phyloP scores from a whole-genome alignment of 2,329 filamentous ascomycete species.

The Botryotinia narcissicola region DNA sequence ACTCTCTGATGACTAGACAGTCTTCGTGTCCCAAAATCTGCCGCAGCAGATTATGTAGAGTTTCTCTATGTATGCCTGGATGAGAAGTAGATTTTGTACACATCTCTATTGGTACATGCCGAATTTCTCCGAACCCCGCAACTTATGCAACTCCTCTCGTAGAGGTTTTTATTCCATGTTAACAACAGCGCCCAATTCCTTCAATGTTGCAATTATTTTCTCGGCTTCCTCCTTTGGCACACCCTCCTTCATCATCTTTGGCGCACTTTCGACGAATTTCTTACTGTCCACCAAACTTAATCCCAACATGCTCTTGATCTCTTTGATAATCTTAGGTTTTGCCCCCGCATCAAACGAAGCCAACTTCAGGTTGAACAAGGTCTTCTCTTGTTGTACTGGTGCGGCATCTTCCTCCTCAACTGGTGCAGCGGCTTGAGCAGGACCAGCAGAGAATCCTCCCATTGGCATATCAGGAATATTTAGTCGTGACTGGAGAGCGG shows the following conservation, averaged over 20 bases:
- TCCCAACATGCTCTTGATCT: slow-evolving; percentile 94
- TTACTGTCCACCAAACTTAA: slow-evolving; percentile 98
- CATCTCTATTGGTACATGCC: slow-evolving; percentile 38
- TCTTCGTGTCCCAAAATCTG: not conserved
- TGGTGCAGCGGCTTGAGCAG: slow-evolving; percentile 57
- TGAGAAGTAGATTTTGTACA: slow-evolving; percentile 39
- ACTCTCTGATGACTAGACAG: slow-evolving; percentile 2
- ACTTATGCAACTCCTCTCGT: slow-evolving; percentile 27
- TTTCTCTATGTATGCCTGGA: not conserved
- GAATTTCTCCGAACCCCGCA: slow-evolving; percentile 26
- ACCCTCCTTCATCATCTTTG: slow-evolving; percentile 98
- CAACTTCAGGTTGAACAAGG: slow-evolving; percentile 94
- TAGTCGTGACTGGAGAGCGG: slow-evolving; percentile 66
- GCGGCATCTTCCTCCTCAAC: slow-evolving; percentile 84
- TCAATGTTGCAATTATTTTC: slow-evolving; percentile 95
- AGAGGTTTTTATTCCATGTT: slow-evolving; percentile 82
- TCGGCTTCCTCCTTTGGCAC: slow-evolving; percentile 98
- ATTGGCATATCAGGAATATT: slow-evolving; percentile 98
- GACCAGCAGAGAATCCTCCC: slow-evolving; percentile 76
- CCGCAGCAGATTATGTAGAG: not conserved
- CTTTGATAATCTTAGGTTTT: slow-evolving; percentile 99
- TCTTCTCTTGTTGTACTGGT: slow-evolving; percentile 89
- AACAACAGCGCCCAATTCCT: slow-evolving; percentile 86
- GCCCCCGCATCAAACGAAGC: slow-evolving; percentile 80
- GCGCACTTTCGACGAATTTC: slow-evolving; percentile 98